Evolutionary conservation across 257 asterid genomes (phyloP).

Genomic region (Solanum ossicruentum): DNA sequence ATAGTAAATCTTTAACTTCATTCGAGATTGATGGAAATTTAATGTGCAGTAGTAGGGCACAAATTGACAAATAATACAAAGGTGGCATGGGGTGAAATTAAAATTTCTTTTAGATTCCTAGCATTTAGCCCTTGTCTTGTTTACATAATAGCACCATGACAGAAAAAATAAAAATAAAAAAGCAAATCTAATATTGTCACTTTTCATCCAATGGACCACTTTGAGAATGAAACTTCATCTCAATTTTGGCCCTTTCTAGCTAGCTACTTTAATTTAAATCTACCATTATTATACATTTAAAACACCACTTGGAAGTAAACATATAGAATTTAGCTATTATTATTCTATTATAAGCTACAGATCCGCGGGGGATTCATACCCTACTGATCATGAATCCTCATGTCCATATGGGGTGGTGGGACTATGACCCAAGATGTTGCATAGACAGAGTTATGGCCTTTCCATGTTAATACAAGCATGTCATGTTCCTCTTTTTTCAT

Average conservation of each 20-base stretch:
- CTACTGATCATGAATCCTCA: not conserved
- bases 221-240: not conserved
- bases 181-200: not conserved
- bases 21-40: too few relatives aligned
- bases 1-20: too few relatives aligned
- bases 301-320: not conserved
- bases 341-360: not conserved
- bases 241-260: not conserved
- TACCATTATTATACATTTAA: not conserved
- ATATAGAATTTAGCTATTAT: not conserved
- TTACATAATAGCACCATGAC: not conserved
- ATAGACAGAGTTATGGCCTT: slow-evolving; percentile 60
- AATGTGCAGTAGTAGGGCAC: not conserved
- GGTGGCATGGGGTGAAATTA: not conserved
- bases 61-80: not conserved
- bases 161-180: not conserved
- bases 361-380: not conserved
- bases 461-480: slow-evolving; percentile 67
- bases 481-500: slow-evolving; percentile 66
- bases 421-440: slow-evolving; percentile 47
- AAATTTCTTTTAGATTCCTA: not conserved
- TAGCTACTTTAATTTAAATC: not conserved
- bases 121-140: not conserved
- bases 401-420: slow-evolving; percentile 15
- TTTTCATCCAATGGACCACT: not conserved